A percentile compares a stretch with the other conserved stretches of the same genome.
These are phyloP conservation scores for Penicillium pancosmium DNA, from an alignment of 495 filamentous ascomycete genomes.

Conservation along the genomic window DNA sequence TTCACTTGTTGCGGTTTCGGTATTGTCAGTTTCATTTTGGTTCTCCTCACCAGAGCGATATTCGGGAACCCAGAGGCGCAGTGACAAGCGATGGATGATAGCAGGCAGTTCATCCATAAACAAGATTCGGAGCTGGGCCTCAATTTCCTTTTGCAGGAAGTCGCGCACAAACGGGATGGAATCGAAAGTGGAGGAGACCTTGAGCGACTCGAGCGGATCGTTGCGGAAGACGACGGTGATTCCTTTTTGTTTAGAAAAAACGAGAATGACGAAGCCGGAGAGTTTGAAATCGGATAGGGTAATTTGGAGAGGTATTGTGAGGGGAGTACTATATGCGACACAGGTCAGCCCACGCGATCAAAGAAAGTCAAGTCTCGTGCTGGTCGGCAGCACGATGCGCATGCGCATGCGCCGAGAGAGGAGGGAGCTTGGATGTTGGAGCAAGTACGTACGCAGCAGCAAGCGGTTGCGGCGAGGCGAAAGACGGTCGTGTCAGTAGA, in stretches of 20 bases:
- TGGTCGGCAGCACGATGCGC: not conserved
- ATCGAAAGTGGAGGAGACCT: conserved; percentile 98
- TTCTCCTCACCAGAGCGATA: conserved; percentile 67
- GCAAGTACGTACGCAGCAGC: conserved; percentile 70
- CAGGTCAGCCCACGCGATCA: conserved; percentile 20
- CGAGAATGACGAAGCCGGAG: conserved; percentile 96
- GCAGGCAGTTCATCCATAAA: conserved; percentile 98
- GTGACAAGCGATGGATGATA: conserved; percentile 90
- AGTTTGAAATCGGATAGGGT: conserved; percentile 94
- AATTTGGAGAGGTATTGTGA: conserved; percentile 96
- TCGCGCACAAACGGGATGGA: conserved; percentile 98
- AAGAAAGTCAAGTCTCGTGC: not conserved
- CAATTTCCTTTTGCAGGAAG: conserved; percentile 95
- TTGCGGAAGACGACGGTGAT: conserved; percentile 96
- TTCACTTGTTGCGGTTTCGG: conserved; percentile 28
- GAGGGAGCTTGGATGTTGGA: not conserved
- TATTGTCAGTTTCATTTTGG: conserved; percentile 32
- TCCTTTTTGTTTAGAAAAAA: conserved; percentile 96
- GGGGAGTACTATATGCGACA: conserved; percentile 55
- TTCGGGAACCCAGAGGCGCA: conserved; percentile 88
- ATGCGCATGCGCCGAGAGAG: conserved; percentile 1
- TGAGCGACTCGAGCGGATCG: conserved; percentile 95
- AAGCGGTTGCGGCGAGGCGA: conserved; percentile 90
- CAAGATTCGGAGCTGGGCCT: conserved; percentile 85
- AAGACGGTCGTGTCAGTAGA: conserved; percentile 83